phyloP scores from a whole-genome alignment of 306 rosid species.

The Elaeagnus macrophylla region DNA sequence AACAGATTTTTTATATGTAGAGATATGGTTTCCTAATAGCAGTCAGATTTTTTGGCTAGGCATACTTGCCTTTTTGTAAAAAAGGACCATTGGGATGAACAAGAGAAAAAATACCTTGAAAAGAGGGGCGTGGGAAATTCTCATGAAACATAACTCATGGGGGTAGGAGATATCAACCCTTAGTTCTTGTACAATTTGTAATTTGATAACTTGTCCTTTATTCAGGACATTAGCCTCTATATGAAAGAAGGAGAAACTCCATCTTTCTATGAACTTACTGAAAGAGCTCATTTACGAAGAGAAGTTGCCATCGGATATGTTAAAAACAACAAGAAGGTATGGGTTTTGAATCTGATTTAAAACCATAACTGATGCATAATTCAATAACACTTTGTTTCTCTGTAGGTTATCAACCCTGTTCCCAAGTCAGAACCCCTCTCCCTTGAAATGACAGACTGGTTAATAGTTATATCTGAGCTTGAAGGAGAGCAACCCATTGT shows the following conservation, averaged over 20 bases:
- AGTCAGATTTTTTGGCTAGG: too few relatives aligned
- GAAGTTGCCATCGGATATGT: constrained; percentile 97
- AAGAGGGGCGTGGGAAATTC: too few relatives aligned
- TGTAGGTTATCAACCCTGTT: constrained; percentile 83
- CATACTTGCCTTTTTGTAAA: too few relatives aligned
- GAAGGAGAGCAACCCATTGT: constrained; percentile 77
- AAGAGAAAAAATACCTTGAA: too few relatives aligned
- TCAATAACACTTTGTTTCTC: constrained; percentile 18
- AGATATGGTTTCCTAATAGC: too few relatives aligned
- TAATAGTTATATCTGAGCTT: constrained; percentile 88
- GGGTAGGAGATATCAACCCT: not conserved
- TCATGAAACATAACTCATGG: not conserved
- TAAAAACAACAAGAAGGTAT: constrained; percentile 69
- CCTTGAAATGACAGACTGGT: constrained; percentile 62
- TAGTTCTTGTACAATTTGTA: not conserved
- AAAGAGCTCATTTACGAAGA: constrained; percentile 73
- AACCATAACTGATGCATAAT: constrained; percentile 3
- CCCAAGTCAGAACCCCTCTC: constrained; percentile 76
- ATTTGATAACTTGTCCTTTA: not conserved
- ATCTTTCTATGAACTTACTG: constrained; percentile 66
- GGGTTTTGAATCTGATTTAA: constrained; percentile 12
- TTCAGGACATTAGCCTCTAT: constrained; percentile 67
- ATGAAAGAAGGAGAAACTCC: constrained; percentile 88
- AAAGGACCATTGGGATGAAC: too few relatives aligned
- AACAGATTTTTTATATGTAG: too few relatives aligned